Percentiles rank a stretch among this genome's conserved stretches.
These are phyloP conservation scores for Botrytis porri DNA, from an alignment of 2,329 filamentous ascomycete species.

Conservation along the genomic window DNA sequence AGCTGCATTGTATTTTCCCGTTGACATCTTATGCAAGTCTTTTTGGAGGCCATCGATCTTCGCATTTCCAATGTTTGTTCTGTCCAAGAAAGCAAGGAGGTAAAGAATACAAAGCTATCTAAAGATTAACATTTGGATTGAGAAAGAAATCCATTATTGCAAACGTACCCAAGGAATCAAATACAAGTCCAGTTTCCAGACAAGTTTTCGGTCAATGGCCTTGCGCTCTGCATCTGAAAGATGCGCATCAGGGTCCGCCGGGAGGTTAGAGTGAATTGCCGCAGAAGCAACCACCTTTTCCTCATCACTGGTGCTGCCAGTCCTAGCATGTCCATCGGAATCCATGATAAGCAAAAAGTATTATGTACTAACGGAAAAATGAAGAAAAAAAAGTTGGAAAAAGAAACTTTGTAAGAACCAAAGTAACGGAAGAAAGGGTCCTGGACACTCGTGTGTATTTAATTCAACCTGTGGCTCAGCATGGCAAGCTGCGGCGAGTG, in stretches of 20 bases:
- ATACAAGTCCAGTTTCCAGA: conserved; percentile 59
- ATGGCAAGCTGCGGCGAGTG: conserved; percentile 1
- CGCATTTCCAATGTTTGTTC: conserved; percentile 78
- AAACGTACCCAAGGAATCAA: conserved; percentile 55
- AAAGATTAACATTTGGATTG: not conserved
- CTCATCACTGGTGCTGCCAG: conserved; percentile 15
- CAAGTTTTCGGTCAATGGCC: conserved; percentile 56
- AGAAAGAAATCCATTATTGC: not conserved
- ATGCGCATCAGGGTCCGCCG: conserved; percentile 59
- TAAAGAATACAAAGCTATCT: conserved; percentile 68
- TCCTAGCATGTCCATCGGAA: not conserved
- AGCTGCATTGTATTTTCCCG: conserved; percentile 67
- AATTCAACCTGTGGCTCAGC: not conserved
- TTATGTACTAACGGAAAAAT: not conserved
- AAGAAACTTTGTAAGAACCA: not conserved
- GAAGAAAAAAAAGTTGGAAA: not conserved
- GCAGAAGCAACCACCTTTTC: conserved; percentile 15
- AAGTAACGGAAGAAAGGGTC: not conserved
- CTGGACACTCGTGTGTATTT: not conserved
- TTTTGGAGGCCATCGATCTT: conserved; percentile 58
- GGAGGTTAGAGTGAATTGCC: conserved; percentile 13
- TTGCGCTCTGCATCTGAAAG: conserved; percentile 61
- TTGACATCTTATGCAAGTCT: conserved; percentile 58
- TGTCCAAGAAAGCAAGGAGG: conserved; percentile 69
- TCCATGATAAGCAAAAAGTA: conserved; percentile 14